Conservation (phyloP, 345 rosid species). For the Corchorus olitorius region DNA sequence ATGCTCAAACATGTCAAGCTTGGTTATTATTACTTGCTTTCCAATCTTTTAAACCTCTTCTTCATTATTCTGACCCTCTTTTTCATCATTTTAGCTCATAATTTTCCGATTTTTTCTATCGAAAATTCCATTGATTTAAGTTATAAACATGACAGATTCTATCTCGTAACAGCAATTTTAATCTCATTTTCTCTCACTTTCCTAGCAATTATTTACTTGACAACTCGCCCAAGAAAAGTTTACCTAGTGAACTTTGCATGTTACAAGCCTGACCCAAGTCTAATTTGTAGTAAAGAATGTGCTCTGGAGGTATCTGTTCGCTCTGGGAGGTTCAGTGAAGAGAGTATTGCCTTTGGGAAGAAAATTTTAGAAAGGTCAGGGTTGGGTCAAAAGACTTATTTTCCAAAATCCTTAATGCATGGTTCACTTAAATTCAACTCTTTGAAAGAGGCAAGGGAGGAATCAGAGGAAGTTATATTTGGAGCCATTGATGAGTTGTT, state of each 20-base stretch:
- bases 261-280: slow-evolving; percentile 65
- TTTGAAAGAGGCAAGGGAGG: slow-evolving; percentile 44
- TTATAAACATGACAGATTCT: slow-evolving; percentile 50
- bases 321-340: slow-evolving; percentile 54
- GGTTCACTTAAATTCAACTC: slow-evolving; percentile 9
- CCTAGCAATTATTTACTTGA: slow-evolving; percentile 63
- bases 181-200: slow-evolving; percentile 48
- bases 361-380: slow-evolving; percentile 84
- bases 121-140: slow-evolving; percentile 42
- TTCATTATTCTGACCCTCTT: slow-evolving; percentile 37
- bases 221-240: slow-evolving; percentile 61
- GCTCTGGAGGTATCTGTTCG: slow-evolving; percentile 55
- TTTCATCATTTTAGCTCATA: slow-evolving; percentile 41
- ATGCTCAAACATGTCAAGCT: too few species aligned
- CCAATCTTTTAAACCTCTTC: slow-evolving; percentile 60
- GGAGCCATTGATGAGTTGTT: slow-evolving; percentile 37
- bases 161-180: slow-evolving; percentile 45
- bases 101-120: not conserved
- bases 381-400: slow-evolving; percentile 71
- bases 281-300: slow-evolving; percentile 55
- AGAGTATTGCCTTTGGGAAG: slow-evolving; percentile 71
- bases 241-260: slow-evolving; percentile 73
- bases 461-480: slow-evolving; percentile 44
- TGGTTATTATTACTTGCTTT: not conserved
- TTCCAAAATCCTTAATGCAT: slow-evolving; percentile 64